Conservation (phyloP, 2,329 filamentous ascomycete species). For the Diaporthe vaccinii region DNA sequence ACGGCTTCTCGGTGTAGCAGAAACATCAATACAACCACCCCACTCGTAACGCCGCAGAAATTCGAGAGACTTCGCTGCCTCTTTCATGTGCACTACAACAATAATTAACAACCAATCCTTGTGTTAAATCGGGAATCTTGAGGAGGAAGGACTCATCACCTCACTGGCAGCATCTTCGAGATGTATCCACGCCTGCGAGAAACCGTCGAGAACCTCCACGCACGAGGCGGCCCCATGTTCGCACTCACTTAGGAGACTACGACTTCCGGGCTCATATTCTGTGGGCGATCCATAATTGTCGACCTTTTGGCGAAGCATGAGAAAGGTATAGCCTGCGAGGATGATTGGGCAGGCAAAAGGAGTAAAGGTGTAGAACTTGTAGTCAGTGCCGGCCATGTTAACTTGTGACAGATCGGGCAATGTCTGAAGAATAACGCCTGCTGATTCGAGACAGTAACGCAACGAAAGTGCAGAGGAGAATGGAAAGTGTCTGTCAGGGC, state of each 20-base stretch:
- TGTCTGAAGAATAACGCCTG: not conserved
- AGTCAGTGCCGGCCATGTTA: not conserved
- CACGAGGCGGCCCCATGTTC: not conserved
- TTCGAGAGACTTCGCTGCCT: not conserved
- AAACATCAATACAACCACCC: not conserved
- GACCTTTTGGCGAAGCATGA: not conserved
- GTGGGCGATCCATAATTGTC: not conserved
- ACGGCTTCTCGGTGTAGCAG: not conserved
- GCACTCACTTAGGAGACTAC: not conserved
- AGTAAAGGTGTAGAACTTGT: slow-evolving; percentile 2
- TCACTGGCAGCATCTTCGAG: slow-evolving; percentile 2
- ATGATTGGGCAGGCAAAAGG: not conserved
- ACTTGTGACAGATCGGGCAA: not conserved
- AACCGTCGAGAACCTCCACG: slow-evolving; percentile 10
- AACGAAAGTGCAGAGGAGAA: not conserved
- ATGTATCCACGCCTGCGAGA: not conserved
- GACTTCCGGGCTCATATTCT: not conserved
- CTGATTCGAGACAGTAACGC: not conserved
- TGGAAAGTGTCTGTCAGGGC: not conserved
- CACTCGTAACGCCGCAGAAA: not conserved
- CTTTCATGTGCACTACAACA: slow-evolving; percentile 6
- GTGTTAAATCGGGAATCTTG: too few species aligned
- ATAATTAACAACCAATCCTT: not conserved
- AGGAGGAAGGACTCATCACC: not conserved
- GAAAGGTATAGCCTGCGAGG: not conserved